Conservation (phyloP, 345 rosid species). For the Dipteronia dyeriana region DNA sequence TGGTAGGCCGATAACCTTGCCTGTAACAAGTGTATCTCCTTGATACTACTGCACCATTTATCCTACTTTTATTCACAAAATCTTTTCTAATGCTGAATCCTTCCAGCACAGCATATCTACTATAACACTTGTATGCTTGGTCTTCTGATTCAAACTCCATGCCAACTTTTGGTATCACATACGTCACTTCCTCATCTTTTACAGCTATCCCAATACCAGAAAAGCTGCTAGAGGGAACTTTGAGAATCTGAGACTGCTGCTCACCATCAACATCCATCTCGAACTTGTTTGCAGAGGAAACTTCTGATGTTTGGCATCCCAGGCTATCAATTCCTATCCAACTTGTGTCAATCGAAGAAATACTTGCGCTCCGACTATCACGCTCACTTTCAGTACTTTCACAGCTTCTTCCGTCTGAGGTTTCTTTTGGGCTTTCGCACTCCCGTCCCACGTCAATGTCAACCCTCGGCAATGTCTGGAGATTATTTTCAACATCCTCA, state of each 20-base stretch:
- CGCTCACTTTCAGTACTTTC: background rate
- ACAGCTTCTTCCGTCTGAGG: background rate
- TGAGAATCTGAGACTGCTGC: slow-evolving; percentile 14
- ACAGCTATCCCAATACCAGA: background rate
- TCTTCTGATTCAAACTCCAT: slow-evolving; percentile 42
- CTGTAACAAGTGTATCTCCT: slow-evolving; percentile 40
- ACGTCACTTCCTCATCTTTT: slow-evolving; percentile 24
- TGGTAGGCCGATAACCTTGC: slow-evolving; percentile 34
- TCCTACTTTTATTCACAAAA: slow-evolving; percentile 38
- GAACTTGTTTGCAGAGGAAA: slow-evolving; percentile 23
- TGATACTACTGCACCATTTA: slow-evolving; percentile 33
- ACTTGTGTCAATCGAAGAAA: slow-evolving; percentile 20
- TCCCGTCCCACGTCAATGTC: slow-evolving; percentile 18
- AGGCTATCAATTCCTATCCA: slow-evolving; percentile 13
- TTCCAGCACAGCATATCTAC: slow-evolving; percentile 36
- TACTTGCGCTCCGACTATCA: slow-evolving; percentile 9
- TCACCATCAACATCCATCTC: slow-evolving; percentile 19
- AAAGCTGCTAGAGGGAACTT: slow-evolving; percentile 3
- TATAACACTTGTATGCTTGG: slow-evolving; percentile 33
- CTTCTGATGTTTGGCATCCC: slow-evolving; percentile 9
- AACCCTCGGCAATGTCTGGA: background rate
- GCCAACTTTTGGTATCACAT: slow-evolving; percentile 29
- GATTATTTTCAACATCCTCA: slow-evolving; percentile 4
- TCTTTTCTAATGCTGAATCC: slow-evolving; percentile 44
- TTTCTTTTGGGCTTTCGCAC: background rate